Evolutionary conservation across 1,139 yeast genomes (phyloP).

Genomic region (Yamadazyma buinensis): DNA sequence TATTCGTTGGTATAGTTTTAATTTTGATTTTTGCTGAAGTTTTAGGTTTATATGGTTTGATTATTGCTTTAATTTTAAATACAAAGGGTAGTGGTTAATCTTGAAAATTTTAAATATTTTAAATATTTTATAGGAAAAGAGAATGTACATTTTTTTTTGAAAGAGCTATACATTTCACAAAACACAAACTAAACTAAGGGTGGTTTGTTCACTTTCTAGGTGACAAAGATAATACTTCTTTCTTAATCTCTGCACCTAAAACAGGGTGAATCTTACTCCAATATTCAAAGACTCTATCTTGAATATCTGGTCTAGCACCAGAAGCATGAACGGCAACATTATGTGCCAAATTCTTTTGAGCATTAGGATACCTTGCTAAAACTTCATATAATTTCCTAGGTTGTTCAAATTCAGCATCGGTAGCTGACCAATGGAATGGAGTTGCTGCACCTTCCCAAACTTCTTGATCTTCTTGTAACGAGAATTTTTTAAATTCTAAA

Average conservation of each 20-base stretch:
- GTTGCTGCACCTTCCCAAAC: constrained; percentile 84
- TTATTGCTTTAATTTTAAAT: constrained; percentile 84
- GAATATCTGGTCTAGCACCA: constrained; percentile 68
- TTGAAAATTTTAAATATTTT: too few species aligned
- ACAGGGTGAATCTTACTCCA: constrained; percentile 64
- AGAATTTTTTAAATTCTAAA: constrained; percentile 41
- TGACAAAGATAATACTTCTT: constrained; percentile 53
- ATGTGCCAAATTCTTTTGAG: constrained; percentile 77
- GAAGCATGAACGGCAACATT: constrained; percentile 75
- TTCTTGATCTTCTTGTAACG: constrained; percentile 65
- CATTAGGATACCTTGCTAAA: constrained; percentile 68
- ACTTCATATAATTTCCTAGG: constrained; percentile 65
- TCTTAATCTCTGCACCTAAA: constrained; percentile 57
- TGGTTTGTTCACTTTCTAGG: constrained; percentile 54
- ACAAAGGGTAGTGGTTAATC: constrained; percentile 55
- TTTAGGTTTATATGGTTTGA: constrained; percentile 93
- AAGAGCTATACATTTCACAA: too few species aligned
- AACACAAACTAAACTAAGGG: too few species aligned
- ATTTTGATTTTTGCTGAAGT: constrained; percentile 99
- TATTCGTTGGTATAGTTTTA: constrained; percentile 95
- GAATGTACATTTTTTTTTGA: too few species aligned
- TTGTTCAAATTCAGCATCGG: constrained; percentile 71
- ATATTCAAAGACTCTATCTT: constrained; percentile 73
- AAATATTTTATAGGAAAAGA: too few species aligned
- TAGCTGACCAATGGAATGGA: constrained; percentile 81